Evolutionary conservation across 371 early-diverging fungal species (phyloP).

Genomic region (Chytridium lagenaria): DNA sequence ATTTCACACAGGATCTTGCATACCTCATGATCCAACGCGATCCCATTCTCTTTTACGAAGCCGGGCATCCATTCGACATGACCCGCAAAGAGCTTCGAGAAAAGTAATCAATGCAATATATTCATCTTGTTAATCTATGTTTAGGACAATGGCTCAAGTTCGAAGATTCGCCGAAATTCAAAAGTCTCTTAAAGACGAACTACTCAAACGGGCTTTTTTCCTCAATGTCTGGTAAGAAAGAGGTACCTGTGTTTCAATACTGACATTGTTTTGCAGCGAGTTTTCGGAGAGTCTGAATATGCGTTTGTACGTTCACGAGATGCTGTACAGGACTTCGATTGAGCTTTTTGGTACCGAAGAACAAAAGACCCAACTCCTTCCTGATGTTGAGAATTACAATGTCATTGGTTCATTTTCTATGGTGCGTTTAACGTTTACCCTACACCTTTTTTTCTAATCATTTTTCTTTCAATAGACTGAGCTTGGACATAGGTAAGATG

Average conservation of each 20-base stretch:
- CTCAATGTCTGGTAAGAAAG: background rate
- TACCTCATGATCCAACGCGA: conserved; percentile 13
- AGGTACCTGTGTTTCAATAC: background rate
- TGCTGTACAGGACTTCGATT: conserved; percentile 64
- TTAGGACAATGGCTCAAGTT: conserved; percentile 18
- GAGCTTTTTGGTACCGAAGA: conserved; percentile 65
- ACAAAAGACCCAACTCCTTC: conserved; percentile 64
- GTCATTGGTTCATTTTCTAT: conserved; percentile 74
- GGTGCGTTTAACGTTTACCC: conserved; percentile 37
- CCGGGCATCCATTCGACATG: conserved; percentile 65
- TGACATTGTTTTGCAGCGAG: conserved; percentile 26
- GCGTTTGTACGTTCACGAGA: conserved; percentile 67
- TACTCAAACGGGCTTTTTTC: background rate
- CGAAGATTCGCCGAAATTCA: conserved; percentile 3
- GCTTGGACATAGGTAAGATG: conserved; percentile 19
- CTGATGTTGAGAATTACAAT: conserved; percentile 58
- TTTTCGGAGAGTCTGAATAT: conserved; percentile 69
- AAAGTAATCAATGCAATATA: conserved; percentile 52
- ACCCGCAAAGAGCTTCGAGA: conserved; percentile 64
- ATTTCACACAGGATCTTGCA: conserved; percentile 1
- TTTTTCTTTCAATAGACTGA: conserved; percentile 4
- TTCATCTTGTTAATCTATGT: conserved; percentile 23
- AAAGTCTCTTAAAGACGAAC: background rate
- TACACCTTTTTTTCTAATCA: background rate
- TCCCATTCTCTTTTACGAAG: background rate